Base-by-base conservation (phyloP, 345 rosid species). In the Rhizophora mangle region DNA sequence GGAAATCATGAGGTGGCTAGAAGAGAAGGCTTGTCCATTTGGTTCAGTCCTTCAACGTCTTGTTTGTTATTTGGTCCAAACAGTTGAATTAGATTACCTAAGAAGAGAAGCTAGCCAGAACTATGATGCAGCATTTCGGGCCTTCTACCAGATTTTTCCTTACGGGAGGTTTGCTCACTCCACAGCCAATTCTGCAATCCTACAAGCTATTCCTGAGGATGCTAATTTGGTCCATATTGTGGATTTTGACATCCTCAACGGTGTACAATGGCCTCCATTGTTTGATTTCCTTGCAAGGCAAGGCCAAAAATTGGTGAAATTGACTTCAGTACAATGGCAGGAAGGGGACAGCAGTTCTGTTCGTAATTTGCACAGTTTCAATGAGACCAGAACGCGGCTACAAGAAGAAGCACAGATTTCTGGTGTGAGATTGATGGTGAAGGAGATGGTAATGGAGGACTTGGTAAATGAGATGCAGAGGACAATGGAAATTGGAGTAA, bases 291-390 rank as follows among this genome's bases (percentile, higher is more conserved):
- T 53, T 53, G 57, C 13, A 7, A n/a, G 24, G 24, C 13, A 24
- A 53, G 57, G 57, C 57, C 57, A 53, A 53, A 53, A 24, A n/a
- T 53, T 53, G 57, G 57, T 53, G 57, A 53, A 53, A 53, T 53
- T 53, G 26, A 53, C 57, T n/a, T 19, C 24, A 53, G 57, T 53
- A 10, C 8, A n/a, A 10, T n/a, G 57, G 57, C 13, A n/a, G 26
- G 57, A 53, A 53, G 26, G 24, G 21, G 24, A 53, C 57, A 10
- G 57, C 11, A n/a, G 57, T 24, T 53, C 24, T 53, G 13, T n/a
- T 53, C 26, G 22, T n/a, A 2, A 10, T 24, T n/a, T 53, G 57
- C 22, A 34, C 9, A 8, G 37, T 34, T 6, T 34, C 37, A 34
- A 34, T 34, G 37, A 34, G 37, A 34, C 37, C 10, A 34, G 9